These are phyloP conservation scores for Boletus fagicola DNA, from an alignment of 768 basidiomycete genomes.

Conservation along the genomic window DNA sequence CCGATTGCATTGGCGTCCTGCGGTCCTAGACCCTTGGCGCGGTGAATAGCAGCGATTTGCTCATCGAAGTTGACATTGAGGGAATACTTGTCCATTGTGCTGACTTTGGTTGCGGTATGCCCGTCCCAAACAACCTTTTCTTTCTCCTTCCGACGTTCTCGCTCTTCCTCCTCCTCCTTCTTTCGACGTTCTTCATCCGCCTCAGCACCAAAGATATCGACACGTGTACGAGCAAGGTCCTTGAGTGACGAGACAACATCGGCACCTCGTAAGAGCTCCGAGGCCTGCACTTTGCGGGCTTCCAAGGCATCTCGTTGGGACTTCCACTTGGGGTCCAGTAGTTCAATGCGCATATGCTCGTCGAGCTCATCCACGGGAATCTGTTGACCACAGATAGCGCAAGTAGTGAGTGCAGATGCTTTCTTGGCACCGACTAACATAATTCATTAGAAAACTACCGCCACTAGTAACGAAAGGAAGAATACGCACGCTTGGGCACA, in stretches of 20 bases:
- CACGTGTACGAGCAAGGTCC: conserved; percentile 91
- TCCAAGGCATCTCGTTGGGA: conserved; percentile 89
- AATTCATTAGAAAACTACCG: conserved; percentile 7
- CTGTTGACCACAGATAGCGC: conserved; percentile 93
- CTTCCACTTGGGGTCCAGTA: conserved; percentile 98
- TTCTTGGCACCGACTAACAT: conserved; percentile 61
- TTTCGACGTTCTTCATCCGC: conserved; percentile 88
- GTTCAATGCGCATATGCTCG: conserved; percentile 97
- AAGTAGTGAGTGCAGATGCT: conserved; percentile 74
- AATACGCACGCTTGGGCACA: conserved; percentile 81
- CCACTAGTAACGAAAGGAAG: neutral
- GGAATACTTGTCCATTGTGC: conserved; percentile 91
- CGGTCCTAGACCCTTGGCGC: conserved; percentile 84
- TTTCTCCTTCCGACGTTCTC: conserved; percentile 76
- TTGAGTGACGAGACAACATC: conserved; percentile 93
- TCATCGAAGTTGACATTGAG: conserved; percentile 94
- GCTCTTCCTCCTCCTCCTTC: conserved; percentile 83
- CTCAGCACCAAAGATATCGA: conserved; percentile 95
- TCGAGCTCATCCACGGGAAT: conserved; percentile 94
- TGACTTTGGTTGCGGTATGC: conserved; percentile 91
- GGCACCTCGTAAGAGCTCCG: conserved; percentile 84
- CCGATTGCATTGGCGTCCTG: conserved; percentile 81
- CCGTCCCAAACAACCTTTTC: conserved; percentile 99
- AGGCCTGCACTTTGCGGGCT: conserved; percentile 84
- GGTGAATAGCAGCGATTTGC: conserved; percentile 96